Base-by-base conservation (phyloP, 768 basidiomycete species). In the Hygrophoropsis aurantiaca region DNA sequence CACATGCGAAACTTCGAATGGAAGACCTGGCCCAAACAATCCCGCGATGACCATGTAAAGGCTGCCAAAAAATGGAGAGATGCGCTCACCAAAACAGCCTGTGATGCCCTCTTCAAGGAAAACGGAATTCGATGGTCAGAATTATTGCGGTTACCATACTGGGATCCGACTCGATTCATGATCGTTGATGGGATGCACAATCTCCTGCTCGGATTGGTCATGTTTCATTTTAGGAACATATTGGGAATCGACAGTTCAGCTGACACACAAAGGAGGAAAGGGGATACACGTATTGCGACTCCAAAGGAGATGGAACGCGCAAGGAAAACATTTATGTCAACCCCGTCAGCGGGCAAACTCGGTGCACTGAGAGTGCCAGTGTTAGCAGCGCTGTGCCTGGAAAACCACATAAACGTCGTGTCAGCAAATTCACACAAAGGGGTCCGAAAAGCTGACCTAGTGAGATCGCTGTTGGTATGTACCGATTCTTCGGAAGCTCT, bases 101-200 rank as follows among this genome's bases (percentile, higher is more conserved):
- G 64, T 6, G 62, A 43, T 51, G 59, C 0, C 48, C 57, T 3
- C 66, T 66, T 2, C 52, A 62, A 42, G 27, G 45, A 6, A 27
- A 45, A 46, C 33, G 62, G 67, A 5, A 44, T 69, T 4, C 50
- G 61, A 0, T 72, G 60, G 55, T 60, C 64, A 9, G 55, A 57
- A 10, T 38, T 70, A 1, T 49, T 65, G 2, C 41, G 50, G 11
- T 61, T 73, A 1, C 61, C 66, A 3, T 70, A 72, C 50, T 71
- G 63, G 57, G 54, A 69, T 37, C 58, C 61, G 7, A 57, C 58
- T 11, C 40, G 24, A 3, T 64, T 56, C 33, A 49, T 56, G 4
- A 58, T 67, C 1, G 51, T 68, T n/a, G 72, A 74, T 42, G 44
- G 61, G 11, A 72, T 73, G 70, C 70, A 72, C 45, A 57, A 59